Base-by-base conservation (phyloP, 2,329 filamentous ascomycete species). In the Penicillium concentricum region DNA sequence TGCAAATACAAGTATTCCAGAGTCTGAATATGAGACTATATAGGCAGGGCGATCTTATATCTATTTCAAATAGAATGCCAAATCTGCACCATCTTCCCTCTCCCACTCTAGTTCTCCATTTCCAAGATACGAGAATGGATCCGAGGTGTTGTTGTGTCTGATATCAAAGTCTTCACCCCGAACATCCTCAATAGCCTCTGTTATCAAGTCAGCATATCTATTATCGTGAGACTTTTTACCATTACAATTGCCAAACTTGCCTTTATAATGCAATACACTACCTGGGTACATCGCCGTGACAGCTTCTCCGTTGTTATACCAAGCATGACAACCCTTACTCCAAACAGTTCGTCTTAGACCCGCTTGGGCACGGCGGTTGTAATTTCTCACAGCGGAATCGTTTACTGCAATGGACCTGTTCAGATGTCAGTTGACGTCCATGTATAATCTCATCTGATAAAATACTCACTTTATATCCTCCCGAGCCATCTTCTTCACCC, bases 1-100 rank as follows among this genome's bases (percentile, higher is more conserved):
- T 20, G 46, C 47, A 6, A 45, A 52, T n/a, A 26, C 41, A 12
- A 24, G 7, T 9, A 30, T 87, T 87, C 74, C 60, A 66, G 57
- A 67, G 15, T 20, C 16, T 13, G 16, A 32, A 22, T n/a, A 12
- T 2, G 49, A 37, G 3, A 18, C 16, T 9, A 18, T n/a, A n/a
- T 44, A 43, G 32, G 1, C 5, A 32, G 5, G 4, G 8, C 8
- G 6, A 32, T 32, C 4, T 32, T 32, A 15, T 2, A 16, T 35
- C 32, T 35, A 35, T 35, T 35, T 35, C 32, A 35, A 35, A 35
- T 35, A 35, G 41, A 26, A 43, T 26, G 22, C 22, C 41, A 43
- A 43, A 10, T 43, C 22, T 22, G 22, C 22, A 2, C 9, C 41
- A 2, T 43, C 41, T n/a, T n/a, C 22, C n/a, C 41, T 26, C 22